These are phyloP conservation scores for Talaromyces wortmannii DNA, from an alignment of 495 filamentous ascomycete species.

Conservation along the genomic window DNA sequence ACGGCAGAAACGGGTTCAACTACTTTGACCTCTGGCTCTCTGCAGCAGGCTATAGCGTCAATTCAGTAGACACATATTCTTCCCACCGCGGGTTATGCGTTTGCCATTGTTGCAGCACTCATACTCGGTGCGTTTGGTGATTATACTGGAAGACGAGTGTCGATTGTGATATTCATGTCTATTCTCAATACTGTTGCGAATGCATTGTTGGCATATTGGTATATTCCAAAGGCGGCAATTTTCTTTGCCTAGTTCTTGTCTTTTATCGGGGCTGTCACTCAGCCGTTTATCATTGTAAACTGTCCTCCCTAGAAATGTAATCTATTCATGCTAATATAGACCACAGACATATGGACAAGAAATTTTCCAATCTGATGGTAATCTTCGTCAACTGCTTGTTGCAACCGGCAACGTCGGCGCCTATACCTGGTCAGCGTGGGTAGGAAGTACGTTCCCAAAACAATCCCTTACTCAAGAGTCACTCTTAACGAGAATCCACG, in stretches of 20 bases:
- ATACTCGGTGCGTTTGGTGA: not conserved
- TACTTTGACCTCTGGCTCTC: not conserved
- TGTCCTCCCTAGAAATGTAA: too few species aligned
- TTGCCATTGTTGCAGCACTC: not conserved
- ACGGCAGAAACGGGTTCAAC: not conserved
- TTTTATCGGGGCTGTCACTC: too few species aligned
- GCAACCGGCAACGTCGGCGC: not conserved
- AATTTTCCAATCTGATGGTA: not conserved
- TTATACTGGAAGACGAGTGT: not conserved
- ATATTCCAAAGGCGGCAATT: too few species aligned
- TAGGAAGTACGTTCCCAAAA: too few species aligned
- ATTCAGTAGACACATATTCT: not conserved
- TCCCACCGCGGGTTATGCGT: not conserved
- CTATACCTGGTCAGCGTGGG: not conserved
- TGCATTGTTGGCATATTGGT: too few species aligned
- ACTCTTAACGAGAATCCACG: too few species aligned
- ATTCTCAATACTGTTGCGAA: too few species aligned
- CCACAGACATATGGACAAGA: not conserved
- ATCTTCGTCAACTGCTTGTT: not conserved
- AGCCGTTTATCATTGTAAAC: too few species aligned
- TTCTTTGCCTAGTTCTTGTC: too few species aligned
- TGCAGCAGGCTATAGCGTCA: not conserved
- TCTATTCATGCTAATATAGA: too few species aligned
- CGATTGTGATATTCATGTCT: too few species aligned
- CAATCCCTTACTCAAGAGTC: too few species aligned